Evolutionary conservation across 2,329 filamentous ascomycete genomes (phyloP), one percentile per base, ranked within the genome.

Genomic region (Fusarium chaquense): DNA sequence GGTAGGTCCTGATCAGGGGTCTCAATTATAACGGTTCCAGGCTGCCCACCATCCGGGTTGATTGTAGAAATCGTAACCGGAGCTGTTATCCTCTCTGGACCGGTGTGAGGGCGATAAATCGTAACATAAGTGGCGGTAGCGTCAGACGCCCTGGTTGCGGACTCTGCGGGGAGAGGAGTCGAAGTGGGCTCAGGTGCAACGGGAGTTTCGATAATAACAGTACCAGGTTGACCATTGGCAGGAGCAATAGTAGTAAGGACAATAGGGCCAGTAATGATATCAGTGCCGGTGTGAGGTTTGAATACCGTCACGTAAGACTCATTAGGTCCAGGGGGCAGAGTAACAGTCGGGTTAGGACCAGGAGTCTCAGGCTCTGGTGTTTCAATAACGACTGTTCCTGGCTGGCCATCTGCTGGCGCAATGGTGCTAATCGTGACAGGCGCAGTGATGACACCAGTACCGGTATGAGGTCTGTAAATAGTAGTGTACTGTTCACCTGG

Each of bases 21-120:
- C 53, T 69, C 67, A 20, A 69, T 50, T 6, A 69, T 67, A 5
- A 69, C 50, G 5, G 66, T 69, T 41, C 67, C 67, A 6, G 67
- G 66, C 28, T 67, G 62, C 1, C 33, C 62, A 10, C 50, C 67
- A 26, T 33, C 47, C 12, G 67, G 62, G 7, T 51, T 58, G 7
- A 70, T 63, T 3, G 57, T 70, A 3, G 57, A 63, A 15, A 69
- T 41, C 3, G 57, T 70, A 2, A 67, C 26, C 6, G 58, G 57
- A 2, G 56, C 50, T 4, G 67, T 70, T 6, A 69, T 67, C 12
- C 41, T 33, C 4, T 59, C 67, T 6, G 50, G 5, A 2, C 66
- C 66, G 4, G 47, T 67, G 10, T 69, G 67, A 33, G 66, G 56
- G 5, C 56, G 66, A 41, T 70, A 69, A 2, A 70, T 47, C 10